Conservation (phyloP, 495 filamentous ascomycete species). For the Stereocaulon alpinum region DNA sequence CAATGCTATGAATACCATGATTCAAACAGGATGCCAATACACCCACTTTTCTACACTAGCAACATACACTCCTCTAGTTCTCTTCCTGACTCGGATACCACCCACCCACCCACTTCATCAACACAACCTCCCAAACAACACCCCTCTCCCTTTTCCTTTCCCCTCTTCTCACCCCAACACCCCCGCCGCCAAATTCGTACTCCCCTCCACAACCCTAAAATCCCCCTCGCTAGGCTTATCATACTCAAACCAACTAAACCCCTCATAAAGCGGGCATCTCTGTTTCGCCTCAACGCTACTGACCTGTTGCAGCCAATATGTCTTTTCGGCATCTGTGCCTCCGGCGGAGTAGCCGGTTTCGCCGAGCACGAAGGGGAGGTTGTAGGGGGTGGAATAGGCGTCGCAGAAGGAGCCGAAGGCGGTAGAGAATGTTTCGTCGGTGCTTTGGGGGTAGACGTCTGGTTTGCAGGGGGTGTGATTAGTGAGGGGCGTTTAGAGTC, state of each 20-base stretch:
- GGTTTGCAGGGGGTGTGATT: background rate
- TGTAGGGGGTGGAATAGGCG: background rate
- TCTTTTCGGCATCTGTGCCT: conserved; percentile 4
- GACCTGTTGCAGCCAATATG: conserved; percentile 12
- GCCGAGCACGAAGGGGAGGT: background rate
- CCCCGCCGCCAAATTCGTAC: background rate
- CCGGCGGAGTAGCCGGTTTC: conserved; percentile 13
- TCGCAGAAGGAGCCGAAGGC: conserved; percentile 4
- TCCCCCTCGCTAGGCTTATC: conserved; percentile 6
- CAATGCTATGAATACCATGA: no score
- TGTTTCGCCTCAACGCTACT: background rate
- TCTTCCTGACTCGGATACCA: no score
- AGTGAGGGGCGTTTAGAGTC: no score
- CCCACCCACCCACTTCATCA: no score
- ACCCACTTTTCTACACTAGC: no score
- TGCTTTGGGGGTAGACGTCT: conserved; percentile 2
- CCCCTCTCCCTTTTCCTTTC: background rate
- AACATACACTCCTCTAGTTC: no score
- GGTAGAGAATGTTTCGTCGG: background rate
- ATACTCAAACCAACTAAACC: conserved; percentile 17
- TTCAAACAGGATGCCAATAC: no score
- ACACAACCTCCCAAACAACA: no score
- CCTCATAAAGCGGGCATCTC: conserved; percentile 5
- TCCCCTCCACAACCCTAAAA: conserved; percentile 8
- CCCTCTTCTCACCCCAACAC: background rate